These are phyloP conservation scores for Cyanophora paradoxa DNA, from an alignment of 78 protist genomes.

Conservation along the genomic window DNA sequence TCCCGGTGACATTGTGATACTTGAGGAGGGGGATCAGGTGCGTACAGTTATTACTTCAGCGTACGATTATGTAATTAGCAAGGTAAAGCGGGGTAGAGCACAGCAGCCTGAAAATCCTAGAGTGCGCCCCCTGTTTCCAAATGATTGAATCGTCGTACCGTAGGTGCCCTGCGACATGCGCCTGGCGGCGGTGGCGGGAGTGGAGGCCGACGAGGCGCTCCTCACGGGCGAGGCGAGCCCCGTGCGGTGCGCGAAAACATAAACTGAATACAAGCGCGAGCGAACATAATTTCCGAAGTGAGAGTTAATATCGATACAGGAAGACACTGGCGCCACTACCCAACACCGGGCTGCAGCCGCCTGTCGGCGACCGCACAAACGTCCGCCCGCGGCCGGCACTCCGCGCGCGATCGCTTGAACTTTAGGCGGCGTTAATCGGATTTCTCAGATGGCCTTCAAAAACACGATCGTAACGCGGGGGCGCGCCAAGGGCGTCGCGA, in stretches of 20 bases:
- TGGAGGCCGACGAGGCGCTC: too few species aligned
- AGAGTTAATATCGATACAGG: not conserved
- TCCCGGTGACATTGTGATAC: conserved; percentile 32
- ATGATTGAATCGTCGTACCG: too few species aligned
- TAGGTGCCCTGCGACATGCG: conserved; percentile 24
- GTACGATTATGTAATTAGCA: too few species aligned
- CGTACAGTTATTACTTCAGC: too few species aligned
- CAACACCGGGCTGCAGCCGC: conserved; percentile 22
- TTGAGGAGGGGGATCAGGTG: conserved; percentile 11
- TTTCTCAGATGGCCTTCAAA: conserved; percentile 22
- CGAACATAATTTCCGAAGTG: too few species aligned
- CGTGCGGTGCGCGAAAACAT: too few species aligned
- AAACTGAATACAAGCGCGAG: not conserved
- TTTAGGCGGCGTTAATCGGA: too few species aligned
- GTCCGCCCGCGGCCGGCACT: not conserved
- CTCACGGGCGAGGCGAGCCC: too few species aligned
- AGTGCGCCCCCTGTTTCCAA: too few species aligned
- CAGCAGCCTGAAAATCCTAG: too few species aligned
- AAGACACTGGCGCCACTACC: conserved; percentile 20
- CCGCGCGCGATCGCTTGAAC: conserved; percentile 24
- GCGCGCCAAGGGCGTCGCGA: not conserved
- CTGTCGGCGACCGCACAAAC: not conserved
- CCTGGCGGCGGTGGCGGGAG: not conserved
- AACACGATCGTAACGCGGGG: conserved; percentile 19
- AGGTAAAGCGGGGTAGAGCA: too few species aligned